phyloP scores from a whole-genome alignment of 2,329 filamentous ascomycete genomes.

The Achaetomium macrosporum region DNA sequence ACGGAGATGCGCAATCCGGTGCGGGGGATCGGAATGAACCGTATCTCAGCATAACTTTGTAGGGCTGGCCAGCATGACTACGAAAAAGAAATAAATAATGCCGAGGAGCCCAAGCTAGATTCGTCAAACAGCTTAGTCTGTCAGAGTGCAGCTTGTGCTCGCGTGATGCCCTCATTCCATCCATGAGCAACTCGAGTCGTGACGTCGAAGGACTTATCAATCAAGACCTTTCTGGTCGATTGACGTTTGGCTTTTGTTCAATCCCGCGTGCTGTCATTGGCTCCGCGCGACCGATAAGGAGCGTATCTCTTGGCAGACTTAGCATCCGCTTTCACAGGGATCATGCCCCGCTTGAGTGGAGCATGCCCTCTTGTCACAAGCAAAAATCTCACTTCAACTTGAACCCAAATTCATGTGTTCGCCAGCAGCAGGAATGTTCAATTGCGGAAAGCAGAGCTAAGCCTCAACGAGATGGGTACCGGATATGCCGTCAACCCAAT shows the following conservation, averaged over 20 bases:
- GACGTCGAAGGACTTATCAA: conserved; percentile 1
- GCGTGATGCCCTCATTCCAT: no score
- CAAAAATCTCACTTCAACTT: not conserved
- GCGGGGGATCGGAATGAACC: conserved; percentile 7
- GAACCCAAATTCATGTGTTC: not conserved
- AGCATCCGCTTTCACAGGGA: conserved; percentile 8
- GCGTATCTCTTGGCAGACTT: conserved; percentile 23
- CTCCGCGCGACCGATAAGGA: conserved; percentile 13
- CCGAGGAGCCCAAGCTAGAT: no score
- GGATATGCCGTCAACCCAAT: no score
- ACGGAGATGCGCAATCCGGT: not conserved
- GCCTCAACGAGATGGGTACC: no score
- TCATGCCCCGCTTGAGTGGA: no score
- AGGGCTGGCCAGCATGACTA: no score
- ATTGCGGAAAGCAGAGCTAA: no score
- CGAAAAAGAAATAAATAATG: no score
- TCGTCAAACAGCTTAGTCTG: no score
- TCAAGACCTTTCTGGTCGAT: not conserved
- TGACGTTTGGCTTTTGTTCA: conserved; percentile 8
- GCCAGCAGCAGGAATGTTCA: no score
- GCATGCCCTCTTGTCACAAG: no score
- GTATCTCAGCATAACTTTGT: not conserved
- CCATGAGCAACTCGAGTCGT: not conserved
- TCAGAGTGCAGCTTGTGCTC: no score
- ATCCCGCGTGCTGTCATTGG: conserved; percentile 19